These are phyloP conservation scores for Garcileccinum viscosum DNA, from an alignment of 1,284 basidiomycete species.

Conservation along the genomic window DNA sequence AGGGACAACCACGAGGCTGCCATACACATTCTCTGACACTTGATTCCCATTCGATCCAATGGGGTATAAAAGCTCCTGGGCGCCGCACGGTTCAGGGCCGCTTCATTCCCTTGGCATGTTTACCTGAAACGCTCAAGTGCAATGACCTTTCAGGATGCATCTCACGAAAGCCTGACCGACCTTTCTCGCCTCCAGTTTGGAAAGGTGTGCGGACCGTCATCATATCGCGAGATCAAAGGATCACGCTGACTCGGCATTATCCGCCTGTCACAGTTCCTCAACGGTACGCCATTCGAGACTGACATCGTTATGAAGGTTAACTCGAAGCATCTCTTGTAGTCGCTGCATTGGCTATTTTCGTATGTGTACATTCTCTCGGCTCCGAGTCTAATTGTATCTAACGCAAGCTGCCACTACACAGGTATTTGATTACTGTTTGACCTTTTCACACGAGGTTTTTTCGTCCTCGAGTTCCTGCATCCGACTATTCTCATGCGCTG, in stretches of 20 bases:
- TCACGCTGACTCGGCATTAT: neutral
- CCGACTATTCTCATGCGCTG: neutral
- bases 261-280: conserved; percentile 22
- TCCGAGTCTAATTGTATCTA: neutral
- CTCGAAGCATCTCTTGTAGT: conserved; percentile 12
- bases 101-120: neutral
- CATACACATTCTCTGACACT: too few relatives aligned
- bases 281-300: conserved; percentile 19
- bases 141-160: neutral
- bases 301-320: neutral
- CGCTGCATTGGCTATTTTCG: conserved; percentile 26
- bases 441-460: neutral
- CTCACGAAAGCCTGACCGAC: neutral
- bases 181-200: conserved; percentile 18
- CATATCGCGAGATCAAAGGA: neutral
- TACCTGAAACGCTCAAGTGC: neutral
- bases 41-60: neutral
- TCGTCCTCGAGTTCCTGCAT: conserved; percentile 17
- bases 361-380: conserved; percentile 10
- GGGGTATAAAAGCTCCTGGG: neutral
- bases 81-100: neutral
- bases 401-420: neutral
- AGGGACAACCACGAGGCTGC: too few relatives aligned
- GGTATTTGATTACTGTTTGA: neutral
- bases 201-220: conserved; percentile 24